Evolutionary conservation across 2,329 filamentous ascomycete genomes (phyloP).

Genomic region (Aureobasidium sp.): DNA sequence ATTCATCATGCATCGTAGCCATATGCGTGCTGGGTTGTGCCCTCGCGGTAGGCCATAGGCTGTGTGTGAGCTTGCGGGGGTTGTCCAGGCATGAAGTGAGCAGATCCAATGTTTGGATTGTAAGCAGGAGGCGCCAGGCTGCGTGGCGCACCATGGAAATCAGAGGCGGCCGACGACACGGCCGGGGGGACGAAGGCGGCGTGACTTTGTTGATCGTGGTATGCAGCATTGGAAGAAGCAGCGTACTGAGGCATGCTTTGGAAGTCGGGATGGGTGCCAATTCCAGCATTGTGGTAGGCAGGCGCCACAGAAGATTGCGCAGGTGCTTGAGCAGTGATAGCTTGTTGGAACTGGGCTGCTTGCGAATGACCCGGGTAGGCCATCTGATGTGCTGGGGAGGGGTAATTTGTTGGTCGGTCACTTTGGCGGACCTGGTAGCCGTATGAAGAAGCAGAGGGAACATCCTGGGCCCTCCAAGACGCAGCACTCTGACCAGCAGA

Average conservation of each 20-base stretch:
- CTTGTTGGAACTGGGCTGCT: constrained; percentile 5
- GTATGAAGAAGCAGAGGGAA: neutral
- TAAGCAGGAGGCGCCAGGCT: constrained; percentile 6
- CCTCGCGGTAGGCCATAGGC: constrained; percentile 3
- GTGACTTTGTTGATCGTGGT: constrained; percentile 4
- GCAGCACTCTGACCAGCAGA: neutral
- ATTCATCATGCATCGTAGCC: constrained; percentile 1
- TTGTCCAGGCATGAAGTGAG: constrained; percentile 9
- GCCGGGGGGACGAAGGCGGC: neutral
- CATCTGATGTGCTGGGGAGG: neutral
- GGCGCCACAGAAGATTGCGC: neutral
- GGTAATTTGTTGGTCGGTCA: neutral
- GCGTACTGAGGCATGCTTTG: constrained; percentile 8
- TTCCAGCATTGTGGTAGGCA: neutral
- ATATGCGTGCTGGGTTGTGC: neutral
- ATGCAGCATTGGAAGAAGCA: neutral
- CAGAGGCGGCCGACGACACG: neutral
- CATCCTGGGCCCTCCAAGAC: constrained; percentile 3
- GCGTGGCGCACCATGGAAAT: neutral
- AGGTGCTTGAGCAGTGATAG: neutral
- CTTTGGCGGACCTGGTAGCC: neutral
- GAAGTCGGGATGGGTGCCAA: neutral
- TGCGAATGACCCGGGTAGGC: constrained; percentile 2
- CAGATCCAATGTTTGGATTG: neutral
- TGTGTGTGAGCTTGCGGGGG: neutral